Conservation (phyloP, 257 asterid species). For the Capsicum baccatum region DNA sequence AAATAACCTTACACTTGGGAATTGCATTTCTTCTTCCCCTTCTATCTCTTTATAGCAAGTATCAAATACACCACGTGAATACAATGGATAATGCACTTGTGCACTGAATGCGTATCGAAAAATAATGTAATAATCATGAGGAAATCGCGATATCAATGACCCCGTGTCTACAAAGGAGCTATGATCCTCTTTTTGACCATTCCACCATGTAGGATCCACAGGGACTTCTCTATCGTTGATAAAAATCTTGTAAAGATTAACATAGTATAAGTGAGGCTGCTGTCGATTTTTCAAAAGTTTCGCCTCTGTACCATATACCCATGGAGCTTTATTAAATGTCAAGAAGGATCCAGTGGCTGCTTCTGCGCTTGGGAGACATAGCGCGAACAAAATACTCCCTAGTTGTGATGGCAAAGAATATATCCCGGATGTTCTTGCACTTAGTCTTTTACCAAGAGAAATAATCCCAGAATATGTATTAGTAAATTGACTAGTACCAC, state of each 20-base stretch:
- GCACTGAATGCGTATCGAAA: not conserved
- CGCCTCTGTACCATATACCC: slow-evolving; percentile 11
- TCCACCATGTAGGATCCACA: not conserved
- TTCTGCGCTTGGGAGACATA: not conserved
- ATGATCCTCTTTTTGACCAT: not conserved
- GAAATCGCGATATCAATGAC: not conserved
- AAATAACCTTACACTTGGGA: not conserved
- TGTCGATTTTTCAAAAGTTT: not conserved
- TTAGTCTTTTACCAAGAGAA: not conserved
- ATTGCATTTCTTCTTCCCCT: not conserved
- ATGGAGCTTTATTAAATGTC: slow-evolving; percentile 9
- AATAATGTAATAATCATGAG: not conserved
- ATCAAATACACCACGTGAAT: not conserved
- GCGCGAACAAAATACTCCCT: not conserved
- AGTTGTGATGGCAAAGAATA: slow-evolving; percentile 21
- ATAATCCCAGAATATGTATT: not conserved
- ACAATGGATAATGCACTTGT: not conserved
- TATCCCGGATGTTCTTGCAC: not conserved
- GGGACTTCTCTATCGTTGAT: not conserved
- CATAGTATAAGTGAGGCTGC: not conserved
- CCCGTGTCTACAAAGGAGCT: not conserved
- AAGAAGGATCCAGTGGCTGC: not conserved
- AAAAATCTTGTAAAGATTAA: not conserved
- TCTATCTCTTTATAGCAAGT: not conserved
- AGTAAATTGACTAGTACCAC: not conserved